phyloP scores from a whole-genome alignment of 371 early-diverging fungal species.

The Lichtheimia hyalospora region DNA sequence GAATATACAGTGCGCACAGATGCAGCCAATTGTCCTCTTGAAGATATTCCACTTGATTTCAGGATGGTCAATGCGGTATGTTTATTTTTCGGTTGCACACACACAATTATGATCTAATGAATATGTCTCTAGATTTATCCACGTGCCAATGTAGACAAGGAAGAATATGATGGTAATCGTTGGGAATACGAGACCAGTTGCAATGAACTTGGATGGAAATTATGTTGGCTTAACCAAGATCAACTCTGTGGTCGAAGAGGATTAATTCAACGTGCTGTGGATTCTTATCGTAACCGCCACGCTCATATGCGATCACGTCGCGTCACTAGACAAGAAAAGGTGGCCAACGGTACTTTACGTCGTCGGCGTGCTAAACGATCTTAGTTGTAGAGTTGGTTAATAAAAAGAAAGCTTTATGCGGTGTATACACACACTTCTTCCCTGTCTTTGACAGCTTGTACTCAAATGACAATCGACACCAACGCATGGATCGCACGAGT shows the following conservation, averaged over 20 bases:
- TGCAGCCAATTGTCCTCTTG: conserved; percentile 61
- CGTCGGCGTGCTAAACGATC: conserved; percentile 35
- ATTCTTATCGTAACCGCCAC: conserved; percentile 84
- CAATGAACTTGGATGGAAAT: conserved; percentile 85
- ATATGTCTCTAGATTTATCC: conserved; percentile 65
- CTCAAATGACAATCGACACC: not conserved
- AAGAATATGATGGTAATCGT: conserved; percentile 81
- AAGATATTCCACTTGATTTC: conserved; percentile 66
- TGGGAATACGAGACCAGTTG: conserved; percentile 91
- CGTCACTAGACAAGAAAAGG: conserved; percentile 76
- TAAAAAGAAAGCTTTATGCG: not conserved
- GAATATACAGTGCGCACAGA: conserved; percentile 81
- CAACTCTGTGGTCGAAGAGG: conserved; percentile 82
- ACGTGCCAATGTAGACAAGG: conserved; percentile 65
- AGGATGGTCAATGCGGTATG: conserved; percentile 70
- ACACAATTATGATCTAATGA: not conserved
- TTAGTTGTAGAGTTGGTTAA: not conserved
- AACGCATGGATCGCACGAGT: conserved; percentile 34
- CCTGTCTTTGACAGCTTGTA: not conserved
- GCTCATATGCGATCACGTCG: conserved; percentile 75
- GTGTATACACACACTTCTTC: not conserved
- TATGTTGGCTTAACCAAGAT: conserved; percentile 77
- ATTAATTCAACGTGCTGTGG: conserved; percentile 89
- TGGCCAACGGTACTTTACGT: conserved; percentile 64
- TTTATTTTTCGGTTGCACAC: too few species aligned